These are phyloP conservation scores for Kwoniella europaea DNA, from an alignment of 768 basidiomycete species.

Conservation along the genomic window DNA sequence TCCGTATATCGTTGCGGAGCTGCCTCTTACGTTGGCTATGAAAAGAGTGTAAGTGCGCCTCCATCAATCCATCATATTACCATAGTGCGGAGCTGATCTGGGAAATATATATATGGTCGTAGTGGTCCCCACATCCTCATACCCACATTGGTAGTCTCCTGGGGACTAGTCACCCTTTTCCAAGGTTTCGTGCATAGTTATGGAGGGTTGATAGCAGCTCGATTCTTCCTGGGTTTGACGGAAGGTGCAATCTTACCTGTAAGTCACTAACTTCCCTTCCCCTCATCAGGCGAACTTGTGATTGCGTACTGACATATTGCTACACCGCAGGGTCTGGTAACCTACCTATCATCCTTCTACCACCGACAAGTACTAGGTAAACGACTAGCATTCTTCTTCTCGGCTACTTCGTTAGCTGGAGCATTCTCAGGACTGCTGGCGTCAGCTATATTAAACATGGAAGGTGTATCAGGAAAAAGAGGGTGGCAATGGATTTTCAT, in stretches of 20 bases:
- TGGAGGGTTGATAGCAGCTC: conserved; percentile 41
- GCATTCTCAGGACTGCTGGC: conserved; percentile 61
- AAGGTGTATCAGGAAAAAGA: conserved; percentile 58
- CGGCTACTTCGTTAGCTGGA: conserved; percentile 47
- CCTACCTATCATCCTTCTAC: conserved; percentile 48
- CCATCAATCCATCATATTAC: not conserved
- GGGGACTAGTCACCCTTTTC: conserved; percentile 71
- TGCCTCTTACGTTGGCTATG: conserved; percentile 68
- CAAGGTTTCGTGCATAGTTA: conserved; percentile 60
- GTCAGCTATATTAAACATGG: conserved; percentile 49
- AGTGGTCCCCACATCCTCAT: conserved; percentile 68
- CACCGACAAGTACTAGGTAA: conserved; percentile 43
- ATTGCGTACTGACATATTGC: not conserved
- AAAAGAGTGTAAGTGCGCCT: conserved; percentile 56
- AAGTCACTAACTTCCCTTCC: not conserved
- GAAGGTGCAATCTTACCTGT: conserved; percentile 51
- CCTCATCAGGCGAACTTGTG: not conserved
- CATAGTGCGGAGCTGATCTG: not conserved
- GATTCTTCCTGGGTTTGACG: conserved; percentile 48
- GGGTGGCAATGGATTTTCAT: conserved; percentile 51
- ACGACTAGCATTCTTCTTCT: conserved; percentile 53
- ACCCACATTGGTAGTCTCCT: conserved; percentile 68
- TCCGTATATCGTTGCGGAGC: conserved; percentile 65
- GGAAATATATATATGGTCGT: conserved; percentile 29
- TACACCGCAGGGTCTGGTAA: conserved; percentile 35